phyloP scores from a whole-genome alignment of 2,329 filamentous ascomycete genomes.

The Didymella segeticola region DNA sequence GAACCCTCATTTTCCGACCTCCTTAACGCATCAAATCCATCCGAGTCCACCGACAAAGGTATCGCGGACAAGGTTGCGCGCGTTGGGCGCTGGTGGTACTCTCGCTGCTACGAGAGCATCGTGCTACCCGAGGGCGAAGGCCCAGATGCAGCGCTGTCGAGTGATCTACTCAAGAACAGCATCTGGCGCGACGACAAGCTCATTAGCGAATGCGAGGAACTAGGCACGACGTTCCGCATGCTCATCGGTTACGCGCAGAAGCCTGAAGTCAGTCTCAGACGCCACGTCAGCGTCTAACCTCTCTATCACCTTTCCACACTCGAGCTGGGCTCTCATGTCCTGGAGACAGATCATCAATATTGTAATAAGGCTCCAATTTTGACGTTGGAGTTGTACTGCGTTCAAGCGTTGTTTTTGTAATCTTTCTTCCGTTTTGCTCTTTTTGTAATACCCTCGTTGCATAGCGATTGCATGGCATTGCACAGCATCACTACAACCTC shows the following conservation, averaged over 20 bases:
- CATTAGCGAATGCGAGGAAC: constrained; percentile 83
- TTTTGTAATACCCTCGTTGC: constrained; percentile 47
- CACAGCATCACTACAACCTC: constrained; percentile 23
- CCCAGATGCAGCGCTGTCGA: constrained; percentile 42
- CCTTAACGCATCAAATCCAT: constrained; percentile 39
- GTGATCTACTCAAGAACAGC: constrained; percentile 58
- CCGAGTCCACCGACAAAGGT: constrained; percentile 70
- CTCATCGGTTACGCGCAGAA: constrained; percentile 91
- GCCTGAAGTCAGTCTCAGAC: constrained; percentile 59
- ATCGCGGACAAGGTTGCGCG: constrained; percentile 92
- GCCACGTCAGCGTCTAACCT: constrained; percentile 57
- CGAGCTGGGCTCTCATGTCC: constrained; percentile 46
- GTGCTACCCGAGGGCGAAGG: constrained; percentile 52
- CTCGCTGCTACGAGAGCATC: constrained; percentile 82
- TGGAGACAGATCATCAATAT: constrained; percentile 27
- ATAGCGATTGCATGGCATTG: constrained; percentile 36
- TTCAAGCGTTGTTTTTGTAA: constrained; percentile 40
- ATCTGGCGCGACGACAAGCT: constrained; percentile 82
- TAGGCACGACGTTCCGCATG: constrained; percentile 85
- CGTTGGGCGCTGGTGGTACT: constrained; percentile 97
- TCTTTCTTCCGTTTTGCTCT: too few species aligned
- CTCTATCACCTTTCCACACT: constrained; percentile 13
- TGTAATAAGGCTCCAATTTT: constrained; percentile 22
- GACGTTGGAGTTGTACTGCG: constrained; percentile 37
- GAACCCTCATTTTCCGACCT: constrained; percentile 48